Evolutionary conservation across 805 yeast species (phyloP).

Genomic region (Grigorovia jiainica): DNA sequence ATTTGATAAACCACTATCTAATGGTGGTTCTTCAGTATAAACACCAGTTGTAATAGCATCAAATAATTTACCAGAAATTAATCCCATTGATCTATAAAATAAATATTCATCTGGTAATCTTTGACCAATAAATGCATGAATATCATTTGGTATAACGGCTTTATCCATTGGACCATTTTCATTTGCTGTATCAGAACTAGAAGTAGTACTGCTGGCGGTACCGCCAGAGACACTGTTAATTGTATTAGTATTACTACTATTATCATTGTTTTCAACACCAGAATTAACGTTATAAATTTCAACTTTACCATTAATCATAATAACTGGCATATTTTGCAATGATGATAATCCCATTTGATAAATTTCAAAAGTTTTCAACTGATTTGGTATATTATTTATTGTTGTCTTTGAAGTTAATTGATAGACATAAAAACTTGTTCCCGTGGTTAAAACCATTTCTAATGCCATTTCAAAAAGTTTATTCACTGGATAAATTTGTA

Average conservation of each 20-base stretch:
- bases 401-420: slow-evolving; percentile 30
- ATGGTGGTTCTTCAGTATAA: slow-evolving; percentile 52
- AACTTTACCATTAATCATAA: slow-evolving; percentile 59
- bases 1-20: slow-evolving; percentile 51
- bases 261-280: slow-evolving; percentile 3
- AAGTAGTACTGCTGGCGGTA: not conserved
- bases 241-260: not conserved
- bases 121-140: slow-evolving; percentile 74
- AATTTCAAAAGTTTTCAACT: slow-evolving; percentile 6
- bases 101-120: slow-evolving; percentile 78
- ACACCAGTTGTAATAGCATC: slow-evolving; percentile 60
- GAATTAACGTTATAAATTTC: slow-evolving; percentile 41
- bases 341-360: slow-evolving; percentile 64
- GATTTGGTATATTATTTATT: slow-evolving; percentile 31
- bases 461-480: slow-evolving; percentile 30
- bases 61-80: slow-evolving; percentile 46
- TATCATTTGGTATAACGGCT: slow-evolving; percentile 52
- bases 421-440: slow-evolving; percentile 38
- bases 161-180: not conserved
- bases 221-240: not conserved
- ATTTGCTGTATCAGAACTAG: not conserved
- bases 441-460: slow-evolving; percentile 34
- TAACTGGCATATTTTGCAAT: slow-evolving; percentile 62
- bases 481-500: slow-evolving; percentile 27
- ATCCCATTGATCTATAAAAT: slow-evolving; percentile 72